Evolutionary conservation across 306 rosid genomes (phyloP), one percentile per base, ranked within the genome.

Genomic region (Casuarina cunninghamiana): DNA sequence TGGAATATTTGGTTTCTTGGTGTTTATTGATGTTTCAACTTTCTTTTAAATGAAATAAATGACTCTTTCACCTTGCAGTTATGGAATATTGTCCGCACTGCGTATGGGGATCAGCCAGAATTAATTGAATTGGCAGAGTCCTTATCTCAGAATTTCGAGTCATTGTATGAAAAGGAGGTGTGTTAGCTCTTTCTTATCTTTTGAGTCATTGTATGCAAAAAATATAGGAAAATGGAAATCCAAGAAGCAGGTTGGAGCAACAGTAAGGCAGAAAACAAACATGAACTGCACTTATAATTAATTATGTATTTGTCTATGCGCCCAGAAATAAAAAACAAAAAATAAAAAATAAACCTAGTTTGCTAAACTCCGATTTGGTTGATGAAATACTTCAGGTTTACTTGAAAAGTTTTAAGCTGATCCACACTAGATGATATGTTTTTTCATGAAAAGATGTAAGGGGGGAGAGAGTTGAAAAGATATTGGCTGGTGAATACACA

Each of bases 41-140:
- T 39, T 41, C 17, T 71, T 15, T 63, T 26, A 51, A 63, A 62
- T 71, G 44, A 65, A 45, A 81, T 80, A 58, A 79, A 38, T 58
- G 77, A 71, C 77, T 48, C 45, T 53, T 78, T 85, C 75, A 72
- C 58, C 55, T 85, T 86, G 87, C 98, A 96, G 99, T 85, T 96
- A 44, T 96, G 99, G 99, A 90, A 85, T 79, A 90, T 80, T 88
- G 85, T 96, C 68, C 93, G 80, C 69, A 86, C 82, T 88, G 99
- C 96, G 73, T 96, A 85, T 83, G 91, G 87, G 19, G 99, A 96
- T 83, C 94, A 96, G 85, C 83, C 93, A 83, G 99, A 93, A 76
- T 87, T 90, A 83, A 87, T 89, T 74, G 99, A 91, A 76, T 82
- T 96, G 86, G 97, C 94, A 65, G 99, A 93, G 42, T 85, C 88